Conservation (phyloP, 2,329 filamentous ascomycete species). For the Neofusicoccum kwambonambiense region DNA sequence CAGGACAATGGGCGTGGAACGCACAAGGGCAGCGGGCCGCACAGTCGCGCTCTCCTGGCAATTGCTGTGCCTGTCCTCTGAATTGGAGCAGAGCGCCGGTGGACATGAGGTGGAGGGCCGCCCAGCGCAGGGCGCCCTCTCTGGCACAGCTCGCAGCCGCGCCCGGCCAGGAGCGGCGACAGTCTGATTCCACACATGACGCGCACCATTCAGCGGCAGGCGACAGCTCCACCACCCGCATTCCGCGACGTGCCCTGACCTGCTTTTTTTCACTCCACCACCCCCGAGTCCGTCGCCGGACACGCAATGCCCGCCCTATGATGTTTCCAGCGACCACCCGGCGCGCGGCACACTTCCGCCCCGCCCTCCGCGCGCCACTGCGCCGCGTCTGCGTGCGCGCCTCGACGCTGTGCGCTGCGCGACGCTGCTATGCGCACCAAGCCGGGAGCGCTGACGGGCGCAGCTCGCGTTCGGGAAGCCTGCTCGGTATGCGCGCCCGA, state of each 20-base stretch:
- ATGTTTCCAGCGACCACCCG: background rate
- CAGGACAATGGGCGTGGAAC: background rate
- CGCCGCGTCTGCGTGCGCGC: background rate
- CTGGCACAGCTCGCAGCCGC: background rate
- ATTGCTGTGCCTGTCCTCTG: background rate
- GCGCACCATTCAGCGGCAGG: background rate
- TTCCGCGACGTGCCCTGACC: background rate
- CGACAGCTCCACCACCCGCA: constrained; percentile 4
- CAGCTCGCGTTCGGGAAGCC: background rate
- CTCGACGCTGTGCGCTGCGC: background rate
- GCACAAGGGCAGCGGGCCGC: background rate
- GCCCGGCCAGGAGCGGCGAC: background rate
- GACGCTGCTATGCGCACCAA: constrained; percentile 4
- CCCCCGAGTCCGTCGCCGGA: background rate
- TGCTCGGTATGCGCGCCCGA: background rate
- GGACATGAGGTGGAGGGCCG: background rate
- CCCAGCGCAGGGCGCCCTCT: background rate
- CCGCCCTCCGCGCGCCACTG: constrained; percentile 1
- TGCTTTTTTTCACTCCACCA: background rate
- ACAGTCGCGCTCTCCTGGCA: background rate
- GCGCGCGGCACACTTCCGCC: background rate
- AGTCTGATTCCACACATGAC: background rate
- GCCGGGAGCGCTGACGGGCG: background rate
- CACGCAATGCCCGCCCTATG: background rate
- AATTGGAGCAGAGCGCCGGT: background rate